These are phyloP conservation scores for Coemansia sp. DNA, from an alignment of 192 early-diverging fungal genomes.

Conservation along the genomic window DNA sequence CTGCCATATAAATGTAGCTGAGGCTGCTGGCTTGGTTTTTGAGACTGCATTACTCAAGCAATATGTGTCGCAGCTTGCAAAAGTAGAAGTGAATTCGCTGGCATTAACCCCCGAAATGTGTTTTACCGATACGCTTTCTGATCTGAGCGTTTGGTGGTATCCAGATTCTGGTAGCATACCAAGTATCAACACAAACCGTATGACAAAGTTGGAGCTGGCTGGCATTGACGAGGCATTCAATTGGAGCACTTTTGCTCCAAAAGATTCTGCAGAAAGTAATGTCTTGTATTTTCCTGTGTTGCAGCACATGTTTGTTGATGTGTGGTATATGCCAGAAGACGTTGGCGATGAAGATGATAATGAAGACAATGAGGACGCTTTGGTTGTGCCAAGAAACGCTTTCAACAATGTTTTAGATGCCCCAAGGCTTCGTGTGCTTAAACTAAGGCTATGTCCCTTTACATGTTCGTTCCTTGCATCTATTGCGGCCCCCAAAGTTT, in stretches of 20 bases:
- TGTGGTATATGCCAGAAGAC: slow-evolving; percentile 1
- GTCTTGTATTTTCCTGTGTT: background rate
- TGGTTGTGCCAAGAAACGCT: background rate
- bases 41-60: background rate
- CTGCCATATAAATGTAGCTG: background rate
- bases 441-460: background rate
- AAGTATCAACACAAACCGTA: background rate
- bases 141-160: background rate
- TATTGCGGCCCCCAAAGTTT: background rate
- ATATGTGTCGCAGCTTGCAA: background rate
- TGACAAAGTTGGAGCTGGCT: background rate
- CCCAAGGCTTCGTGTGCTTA: background rate
- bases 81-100: background rate
- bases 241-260: background rate
- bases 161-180: background rate
- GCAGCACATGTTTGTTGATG: slow-evolving; percentile 4
- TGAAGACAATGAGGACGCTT: background rate
- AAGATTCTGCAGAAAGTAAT: background rate
- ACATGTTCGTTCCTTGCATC: background rate
- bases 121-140: background rate
- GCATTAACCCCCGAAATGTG: background rate
- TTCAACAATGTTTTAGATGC: background rate
- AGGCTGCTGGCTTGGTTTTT: background rate
- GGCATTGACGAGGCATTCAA: background rate
- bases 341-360: background rate